Percentiles rank a stretch among this genome's conserved stretches.
These are phyloP conservation scores for Lachancea fermentati DNA, from an alignment of 805 yeast genomes.

Conservation along the genomic window DNA sequence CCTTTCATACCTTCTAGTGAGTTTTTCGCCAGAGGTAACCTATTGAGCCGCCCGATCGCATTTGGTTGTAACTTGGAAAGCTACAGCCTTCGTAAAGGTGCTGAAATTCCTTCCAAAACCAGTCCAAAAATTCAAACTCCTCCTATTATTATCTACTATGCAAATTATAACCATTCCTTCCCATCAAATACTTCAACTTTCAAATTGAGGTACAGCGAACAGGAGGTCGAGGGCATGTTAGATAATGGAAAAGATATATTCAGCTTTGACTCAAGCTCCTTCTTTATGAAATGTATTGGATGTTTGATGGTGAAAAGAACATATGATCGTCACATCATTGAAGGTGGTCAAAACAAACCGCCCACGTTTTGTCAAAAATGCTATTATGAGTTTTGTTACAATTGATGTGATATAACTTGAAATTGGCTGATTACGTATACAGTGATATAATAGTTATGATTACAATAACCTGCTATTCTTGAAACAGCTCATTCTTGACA, in stretches of 20 bases:
- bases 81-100: slow-evolving; percentile 2
- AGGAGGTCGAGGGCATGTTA: slow-evolving; percentile 42
- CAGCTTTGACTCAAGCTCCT: slow-evolving; percentile 36
- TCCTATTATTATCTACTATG: slow-evolving; percentile 49
- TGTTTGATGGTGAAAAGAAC: slow-evolving; percentile 53
- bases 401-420: too few species aligned
- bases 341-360: slow-evolving; percentile 8
- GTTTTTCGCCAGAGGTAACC: not conserved
- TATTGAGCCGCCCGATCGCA: slow-evolving; percentile 55
- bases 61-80: slow-evolving; percentile 64
- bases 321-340: slow-evolving; percentile 33
- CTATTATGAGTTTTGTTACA: slow-evolving; percentile 37
- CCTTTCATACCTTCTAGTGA: slow-evolving; percentile 11
- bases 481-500: not conserved
- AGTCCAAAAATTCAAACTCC: slow-evolving; percentile 34
- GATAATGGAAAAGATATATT: slow-evolving; percentile 50
- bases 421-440: too few species aligned
- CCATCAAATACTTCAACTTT: slow-evolving; percentile 55
- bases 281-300: slow-evolving; percentile 45
- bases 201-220: slow-evolving; percentile 42
- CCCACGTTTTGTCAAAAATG: slow-evolving; percentile 36
- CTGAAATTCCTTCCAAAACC: not conserved
- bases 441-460: too few species aligned
- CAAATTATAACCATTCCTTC: slow-evolving; percentile 40
- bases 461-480: not conserved